Conservation (phyloP, 1,139 yeast species). For the Blastobotrys apis region DNA sequence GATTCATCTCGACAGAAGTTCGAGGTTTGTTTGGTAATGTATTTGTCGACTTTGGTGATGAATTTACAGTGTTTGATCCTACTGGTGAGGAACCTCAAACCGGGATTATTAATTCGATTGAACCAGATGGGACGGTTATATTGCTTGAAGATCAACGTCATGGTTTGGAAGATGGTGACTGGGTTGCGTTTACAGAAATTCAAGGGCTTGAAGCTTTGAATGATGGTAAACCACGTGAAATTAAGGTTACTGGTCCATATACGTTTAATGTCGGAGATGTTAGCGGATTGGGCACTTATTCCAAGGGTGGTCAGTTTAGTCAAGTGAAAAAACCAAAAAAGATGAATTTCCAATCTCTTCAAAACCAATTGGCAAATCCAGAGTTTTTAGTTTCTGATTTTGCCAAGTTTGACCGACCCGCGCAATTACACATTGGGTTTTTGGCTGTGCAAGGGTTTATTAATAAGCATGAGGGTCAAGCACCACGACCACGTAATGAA, state of each 20-base stretch:
- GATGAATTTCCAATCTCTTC: slow-evolving; percentile 58
- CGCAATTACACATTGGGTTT: slow-evolving; percentile 86
- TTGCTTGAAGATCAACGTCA: slow-evolving; percentile 90
- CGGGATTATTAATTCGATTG: slow-evolving; percentile 87
- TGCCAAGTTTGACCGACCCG: slow-evolving; percentile 90
- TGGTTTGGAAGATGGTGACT: slow-evolving; percentile 89
- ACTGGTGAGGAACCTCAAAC: slow-evolving; percentile 89
- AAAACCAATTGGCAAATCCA: slow-evolving; percentile 66
- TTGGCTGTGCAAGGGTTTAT: slow-evolving; percentile 80
- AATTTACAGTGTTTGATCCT: slow-evolving; percentile 74
- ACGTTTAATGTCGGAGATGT: slow-evolving; percentile 69
- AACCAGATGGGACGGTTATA: slow-evolving; percentile 84
- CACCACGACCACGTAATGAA: slow-evolving; percentile 74
- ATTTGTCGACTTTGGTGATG: slow-evolving; percentile 85
- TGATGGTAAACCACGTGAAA: slow-evolving; percentile 65
- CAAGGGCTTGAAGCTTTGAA: slow-evolving; percentile 63
- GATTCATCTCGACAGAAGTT: slow-evolving; percentile 75
- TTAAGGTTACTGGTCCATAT: slow-evolving; percentile 88
- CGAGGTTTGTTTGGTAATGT: slow-evolving; percentile 85
- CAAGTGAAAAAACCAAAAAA: slow-evolving; percentile 83
- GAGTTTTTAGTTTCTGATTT: slow-evolving; percentile 79
- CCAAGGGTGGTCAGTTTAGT: slow-evolving; percentile 83
- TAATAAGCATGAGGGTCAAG: slow-evolving; percentile 52
- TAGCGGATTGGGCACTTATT: slow-evolving; percentile 57
- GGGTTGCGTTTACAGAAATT: slow-evolving; percentile 82